Evolutionary conservation across 192 early-diverging fungal genomes (phyloP).

Genomic region (Chytriomyces hyalinus): DNA sequence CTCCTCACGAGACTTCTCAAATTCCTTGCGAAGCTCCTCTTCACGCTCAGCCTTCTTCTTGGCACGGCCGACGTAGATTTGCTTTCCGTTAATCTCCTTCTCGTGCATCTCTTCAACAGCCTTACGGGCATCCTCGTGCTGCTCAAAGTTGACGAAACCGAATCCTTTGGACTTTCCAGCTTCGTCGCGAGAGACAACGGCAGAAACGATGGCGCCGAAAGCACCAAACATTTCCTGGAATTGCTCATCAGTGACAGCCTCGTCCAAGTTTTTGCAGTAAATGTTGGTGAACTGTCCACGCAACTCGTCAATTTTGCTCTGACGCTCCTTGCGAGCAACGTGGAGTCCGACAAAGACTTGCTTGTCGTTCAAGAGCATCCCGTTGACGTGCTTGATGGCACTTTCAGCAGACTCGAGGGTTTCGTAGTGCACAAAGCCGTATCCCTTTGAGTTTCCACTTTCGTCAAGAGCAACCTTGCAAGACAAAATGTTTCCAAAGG

Average conservation of each 20-base stretch:
- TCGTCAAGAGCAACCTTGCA: constrained; percentile 94
- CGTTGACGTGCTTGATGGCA: constrained; percentile 98
- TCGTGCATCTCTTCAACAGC: constrained; percentile 95
- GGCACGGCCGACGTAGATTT: constrained; percentile 93
- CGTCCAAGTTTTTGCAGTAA: constrained; percentile 95
- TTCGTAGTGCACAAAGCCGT: constrained; percentile 99
- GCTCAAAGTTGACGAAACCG: constrained; percentile 96
- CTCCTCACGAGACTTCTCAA: constrained; percentile 93
- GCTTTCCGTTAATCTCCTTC: constrained; percentile 87
- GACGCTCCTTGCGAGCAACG: constrained; percentile 89
- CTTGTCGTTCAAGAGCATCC: constrained; percentile 98
- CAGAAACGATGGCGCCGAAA: constrained; percentile 86
- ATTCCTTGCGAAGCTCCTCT: constrained; percentile 93
- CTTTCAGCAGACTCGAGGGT: constrained; percentile 87
- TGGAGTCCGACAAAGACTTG: constrained; percentile 96
- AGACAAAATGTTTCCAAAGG: constrained; percentile 95
- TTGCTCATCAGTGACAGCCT: constrained; percentile 78
- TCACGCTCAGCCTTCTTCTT: constrained; percentile 99
- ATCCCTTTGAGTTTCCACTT: constrained; percentile 77
- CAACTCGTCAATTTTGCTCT: constrained; percentile 86
- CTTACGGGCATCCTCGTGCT: constrained; percentile 84
- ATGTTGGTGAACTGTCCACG: constrained; percentile 96
- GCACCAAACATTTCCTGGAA: constrained; percentile 77
- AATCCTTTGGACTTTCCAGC: constrained; percentile 88
- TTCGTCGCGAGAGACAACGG: constrained; percentile 75